Base-by-base conservation (phyloP, 2,329 filamentous ascomycete genomes). In the Diaporthe sp. region DNA sequence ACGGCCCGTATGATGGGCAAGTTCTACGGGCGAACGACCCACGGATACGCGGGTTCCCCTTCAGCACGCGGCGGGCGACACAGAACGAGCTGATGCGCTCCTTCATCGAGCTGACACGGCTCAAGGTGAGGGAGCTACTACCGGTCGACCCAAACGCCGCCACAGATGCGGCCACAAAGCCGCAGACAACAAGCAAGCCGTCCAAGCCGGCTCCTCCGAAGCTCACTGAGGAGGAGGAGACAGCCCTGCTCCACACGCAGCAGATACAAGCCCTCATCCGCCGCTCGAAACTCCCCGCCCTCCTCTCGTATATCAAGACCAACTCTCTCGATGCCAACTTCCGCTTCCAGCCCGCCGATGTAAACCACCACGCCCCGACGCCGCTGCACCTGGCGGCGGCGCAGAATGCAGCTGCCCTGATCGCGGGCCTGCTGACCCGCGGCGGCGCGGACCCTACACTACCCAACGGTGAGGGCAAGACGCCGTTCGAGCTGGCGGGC, bases 31-130 rank as follows among this genome's bases (percentile, higher is more conserved):
- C 92, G 15, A 95, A 95, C 76, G 97, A 99, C 81, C 87, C 92
- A 1, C 89, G 97, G 49, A 89, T 98, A 80, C 90, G 97, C 74
- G 93, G 94, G 0, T 98, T 99, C 77, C 97, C 97, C 0, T 99
- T 99, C 83, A 98, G 90, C 82, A 99, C 97, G 12, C 91, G 95
- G 17, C 89, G 97, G 74, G 95, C 97, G 0, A 99, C 97, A 0
- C 96, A 98, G 81, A 94, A 94, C 65, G 97, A 99, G 83, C 91
- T 99, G 0, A 97, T 98, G 94, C 92, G 96, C 53, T 94, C 94
- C 0, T 99, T 98, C 80, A 94, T 98, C 77, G 97, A 99, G 85
- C 89, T 99, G 44, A 99, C 97, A 0, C 89, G 97, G 22, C 89
- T 98, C 22, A 98, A 99, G 84, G 89, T 98, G 62, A 92, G 91